Evolutionary conservation across 768 basidiomycete species (phyloP), one percentile per base, ranked within the genome.

Genomic region (Boletellus ananas): DNA sequence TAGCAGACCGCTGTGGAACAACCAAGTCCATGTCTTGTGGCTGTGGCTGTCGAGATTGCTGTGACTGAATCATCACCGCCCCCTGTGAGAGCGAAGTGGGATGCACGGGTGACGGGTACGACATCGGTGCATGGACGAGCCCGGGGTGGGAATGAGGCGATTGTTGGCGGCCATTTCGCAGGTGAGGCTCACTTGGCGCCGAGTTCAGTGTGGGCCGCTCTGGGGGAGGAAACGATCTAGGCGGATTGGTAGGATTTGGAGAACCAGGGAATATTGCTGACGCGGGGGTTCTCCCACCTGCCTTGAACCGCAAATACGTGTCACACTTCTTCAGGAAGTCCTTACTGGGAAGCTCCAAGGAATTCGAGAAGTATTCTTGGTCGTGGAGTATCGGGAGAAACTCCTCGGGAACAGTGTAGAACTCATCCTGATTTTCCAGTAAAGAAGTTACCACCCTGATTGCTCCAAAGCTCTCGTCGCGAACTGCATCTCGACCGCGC

Each of bases 321-420:
- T 94, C 91, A 55, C 89, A 91, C 70, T 90, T 94, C 79, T 91
- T 96, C 73, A 97, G 72, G 65, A 98, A 93, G 39, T 99, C 95
- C 67, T 95, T 95, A 57, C 86, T 84, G 1, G 94, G 92, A 23
- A 97, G 77, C 35, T 98, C 95, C 70, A 94, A 70, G 44, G 82
- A 85, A 67, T 83, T 92, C 42, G 80, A 74, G 65, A 99, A 96
- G 66, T 94, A 90, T 29, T 97, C 94, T 64, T 93, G 89, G 58
- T 97, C 94, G 46, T 85, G 80, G 16, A 99, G 77, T 47, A 97
- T 90, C 12, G 84, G 73, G 34, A 90, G 61, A 64, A 98, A 87
- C 62, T 99, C 95, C 60, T 81, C 79, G 6, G 96, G 96, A 11
- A 98, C 93, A n/a, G 83, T 82, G 74, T 90, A 97, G 69, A 90